These are phyloP conservation scores for Eimeria falciformis DNA, from an alignment of 169 alveolate species.

Conservation along the genomic window DNA sequence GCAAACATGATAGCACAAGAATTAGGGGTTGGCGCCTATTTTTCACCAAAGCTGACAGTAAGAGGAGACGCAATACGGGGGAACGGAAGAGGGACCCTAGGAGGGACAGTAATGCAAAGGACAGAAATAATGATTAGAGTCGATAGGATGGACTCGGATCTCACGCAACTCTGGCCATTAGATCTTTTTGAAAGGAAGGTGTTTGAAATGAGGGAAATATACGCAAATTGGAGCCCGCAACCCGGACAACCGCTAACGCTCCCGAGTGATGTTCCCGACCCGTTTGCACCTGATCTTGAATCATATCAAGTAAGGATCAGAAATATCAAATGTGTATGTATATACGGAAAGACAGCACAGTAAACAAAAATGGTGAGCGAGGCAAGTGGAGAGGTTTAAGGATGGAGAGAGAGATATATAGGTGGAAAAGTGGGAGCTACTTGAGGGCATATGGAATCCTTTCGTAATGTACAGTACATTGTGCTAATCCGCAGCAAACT, in stretches of 20 bases:
- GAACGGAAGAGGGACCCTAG: constrained; percentile 53
- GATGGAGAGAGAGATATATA: background rate
- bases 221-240: constrained; percentile 48
- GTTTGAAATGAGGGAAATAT: constrained; percentile 76
- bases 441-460: too few relatives aligned
- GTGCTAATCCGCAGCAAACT: too few relatives aligned
- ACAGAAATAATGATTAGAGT: constrained; percentile 76
- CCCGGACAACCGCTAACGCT: constrained; percentile 28
- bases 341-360: too few relatives aligned
- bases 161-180: constrained; percentile 75
- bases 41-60: constrained; percentile 75
- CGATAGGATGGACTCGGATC: constrained; percentile 73
- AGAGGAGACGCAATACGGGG: constrained; percentile 60
- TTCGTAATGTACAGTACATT: too few relatives aligned
- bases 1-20: constrained; percentile 79
- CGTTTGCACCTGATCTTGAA: constrained; percentile 77
- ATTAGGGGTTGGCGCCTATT: constrained; percentile 74
- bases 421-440: background rate
- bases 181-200: constrained; percentile 76
- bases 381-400: background rate
- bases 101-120: constrained; percentile 76
- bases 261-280: constrained; percentile 63
- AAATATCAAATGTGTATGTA: background rate
- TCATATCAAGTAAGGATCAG: constrained; percentile 70
- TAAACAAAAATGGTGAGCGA: too few relatives aligned